phyloP scores from a whole-genome alignment of 23 red algal species.

The Chondrus crispus region DNA sequence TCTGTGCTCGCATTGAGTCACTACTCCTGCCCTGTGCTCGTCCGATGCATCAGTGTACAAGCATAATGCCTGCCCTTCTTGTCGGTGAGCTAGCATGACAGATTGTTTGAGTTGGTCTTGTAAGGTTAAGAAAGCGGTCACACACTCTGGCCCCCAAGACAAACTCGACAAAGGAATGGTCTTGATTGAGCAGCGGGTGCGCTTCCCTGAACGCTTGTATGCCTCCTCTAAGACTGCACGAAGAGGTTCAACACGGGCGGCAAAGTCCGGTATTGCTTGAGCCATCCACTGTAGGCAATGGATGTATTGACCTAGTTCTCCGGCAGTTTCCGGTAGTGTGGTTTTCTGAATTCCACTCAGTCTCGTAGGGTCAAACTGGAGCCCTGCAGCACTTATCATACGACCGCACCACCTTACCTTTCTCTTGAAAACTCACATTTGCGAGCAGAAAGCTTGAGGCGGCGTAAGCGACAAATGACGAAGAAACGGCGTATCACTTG shows the following conservation, averaged over 20 bases:
- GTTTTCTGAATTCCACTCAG: neutral
- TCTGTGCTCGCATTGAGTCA: neutral
- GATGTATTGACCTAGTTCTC: neutral
- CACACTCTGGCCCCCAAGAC: neutral
- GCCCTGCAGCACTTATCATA: neutral
- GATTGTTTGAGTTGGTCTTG: neutral
- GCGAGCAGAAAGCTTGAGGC: neutral
- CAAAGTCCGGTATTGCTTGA: neutral
- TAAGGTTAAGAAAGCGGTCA: neutral
- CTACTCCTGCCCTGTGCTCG: neutral
- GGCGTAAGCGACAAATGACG: neutral
- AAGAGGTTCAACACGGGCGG: neutral
- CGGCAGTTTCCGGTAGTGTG: neutral
- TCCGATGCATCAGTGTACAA: neutral
- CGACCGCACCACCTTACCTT: neutral
- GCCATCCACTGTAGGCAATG: neutral
- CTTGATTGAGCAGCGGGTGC: neutral
- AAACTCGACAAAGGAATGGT: neutral
- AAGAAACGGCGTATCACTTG: too few relatives aligned
- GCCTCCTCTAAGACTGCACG: neutral
- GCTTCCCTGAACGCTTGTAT: neutral
- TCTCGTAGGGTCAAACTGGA: neutral
- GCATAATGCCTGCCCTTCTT: neutral
- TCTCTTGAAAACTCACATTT: neutral
- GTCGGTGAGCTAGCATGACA: neutral